Base-by-base conservation (phyloP, 202 grass and related monocot genomes). In the Panicum hallii region DNA sequence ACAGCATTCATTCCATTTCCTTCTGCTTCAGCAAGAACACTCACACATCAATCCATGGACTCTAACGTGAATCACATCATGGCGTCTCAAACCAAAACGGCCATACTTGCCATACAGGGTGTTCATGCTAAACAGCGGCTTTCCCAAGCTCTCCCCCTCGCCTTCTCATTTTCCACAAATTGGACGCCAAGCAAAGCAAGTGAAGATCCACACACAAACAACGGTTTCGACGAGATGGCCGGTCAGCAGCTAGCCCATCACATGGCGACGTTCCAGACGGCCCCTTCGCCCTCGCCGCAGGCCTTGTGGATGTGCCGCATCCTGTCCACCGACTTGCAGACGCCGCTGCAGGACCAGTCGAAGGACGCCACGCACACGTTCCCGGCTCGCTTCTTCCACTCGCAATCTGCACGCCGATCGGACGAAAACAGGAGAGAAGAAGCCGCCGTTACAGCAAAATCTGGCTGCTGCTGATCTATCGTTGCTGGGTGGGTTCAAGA, bases 261-360 rank as follows among this genome's bases (percentile, higher is more conserved):
- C 43, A 83, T 53, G 4, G 85, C 90, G 61, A 76, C 83, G 75
- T 88, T 88, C 89, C 94, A 93, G 79, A 94, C 30, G 55, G 91
- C 94, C 6, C 87, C 89, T 30, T 92, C 89, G 78, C 87, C 94
- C 74, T 97, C 94, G 78, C 91, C 91, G 61, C 91, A 97, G n/a
- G 82, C 81, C 50, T 81, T 85, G 71, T 97, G 94, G 67, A 97
- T 89, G 79, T 88, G 87, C 75, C 89, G 93, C 94, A 97, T 97
- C 81, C 89, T 75, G 52, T 97, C 94, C 49, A 85, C 91, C 0
- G 94, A 97, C 77, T 91, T 97, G 89, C 89, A 92, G 14, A 97
- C 86, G 54, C 94, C 94, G 66, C 94, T 97, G 85, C 91, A 97
- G 1, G 94, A 88, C 94, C 94, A 97, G 68, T 97, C 94, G 75